A percentile compares a stretch with the other conserved stretches of the same genome.
Evolutionary conservation across 225 moss, liverwort and hornwort genomes (phyloP).

Genomic region (Rhytidiadelphus loreus): DNA sequence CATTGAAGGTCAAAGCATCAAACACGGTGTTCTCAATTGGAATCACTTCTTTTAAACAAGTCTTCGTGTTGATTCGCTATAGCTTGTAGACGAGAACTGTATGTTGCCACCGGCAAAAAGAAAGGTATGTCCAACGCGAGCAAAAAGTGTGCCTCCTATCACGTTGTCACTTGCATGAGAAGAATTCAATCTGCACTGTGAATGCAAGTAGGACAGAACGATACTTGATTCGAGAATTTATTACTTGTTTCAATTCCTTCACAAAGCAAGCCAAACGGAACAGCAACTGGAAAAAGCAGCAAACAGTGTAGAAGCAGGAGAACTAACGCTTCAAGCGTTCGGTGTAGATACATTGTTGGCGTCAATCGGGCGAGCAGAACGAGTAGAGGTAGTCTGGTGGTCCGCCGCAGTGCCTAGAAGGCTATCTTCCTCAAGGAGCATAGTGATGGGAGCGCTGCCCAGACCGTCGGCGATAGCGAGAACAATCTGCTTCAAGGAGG

Average conservation of each 20-base stretch:
- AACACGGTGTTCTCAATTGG: not conserved
- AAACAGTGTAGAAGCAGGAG: not conserved
- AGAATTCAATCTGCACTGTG: not conserved
- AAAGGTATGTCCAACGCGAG: not conserved
- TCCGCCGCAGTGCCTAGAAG: slow-evolving; percentile 43
- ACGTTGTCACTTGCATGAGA: not conserved
- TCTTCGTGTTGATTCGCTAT: not conserved
- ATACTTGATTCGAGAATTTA: not conserved
- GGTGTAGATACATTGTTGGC: not conserved
- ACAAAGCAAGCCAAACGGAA: not conserved
- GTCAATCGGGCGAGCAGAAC: not conserved
- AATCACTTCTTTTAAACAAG: not conserved
- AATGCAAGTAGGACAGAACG: not conserved
- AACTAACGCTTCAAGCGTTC: not conserved
- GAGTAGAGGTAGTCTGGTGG: slow-evolving; percentile 5
- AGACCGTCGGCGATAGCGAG: slow-evolving; percentile 70
- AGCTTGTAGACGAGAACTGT: not conserved
- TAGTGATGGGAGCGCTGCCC: slow-evolving; percentile 48
- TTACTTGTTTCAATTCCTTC: not conserved
- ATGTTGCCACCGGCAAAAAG: not conserved
- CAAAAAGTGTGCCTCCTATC: not conserved
- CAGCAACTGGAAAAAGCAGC: not conserved
- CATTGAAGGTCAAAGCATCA: not conserved
- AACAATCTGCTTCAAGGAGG: slow-evolving; percentile 57
- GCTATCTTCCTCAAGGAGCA: slow-evolving; percentile 48